Conservation (phyloP, 1,139 yeast species). For the Hyphopichia wangnamkhiaoensis region DNA sequence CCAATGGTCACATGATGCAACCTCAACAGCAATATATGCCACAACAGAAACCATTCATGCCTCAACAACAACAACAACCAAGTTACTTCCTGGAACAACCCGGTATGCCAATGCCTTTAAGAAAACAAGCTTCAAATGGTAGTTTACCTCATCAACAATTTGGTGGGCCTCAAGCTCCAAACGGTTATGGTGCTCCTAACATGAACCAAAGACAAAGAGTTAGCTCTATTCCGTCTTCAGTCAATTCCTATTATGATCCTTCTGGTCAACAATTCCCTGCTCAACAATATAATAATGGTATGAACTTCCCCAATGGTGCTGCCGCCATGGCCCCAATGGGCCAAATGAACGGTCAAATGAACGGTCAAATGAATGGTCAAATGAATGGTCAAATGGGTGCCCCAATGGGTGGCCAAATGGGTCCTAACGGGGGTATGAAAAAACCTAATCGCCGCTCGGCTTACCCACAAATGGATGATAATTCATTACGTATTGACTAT, state of each 20-base stretch:
- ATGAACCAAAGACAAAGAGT: conserved; percentile 14
- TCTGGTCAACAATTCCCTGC: conserved; percentile 1
- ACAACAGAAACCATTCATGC: conserved; percentile 16
- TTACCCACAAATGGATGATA: conserved; percentile 34
- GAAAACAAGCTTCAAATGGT: conserved; percentile 17
- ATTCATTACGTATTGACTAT: conserved; percentile 41
- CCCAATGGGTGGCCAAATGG: conserved; percentile 1
- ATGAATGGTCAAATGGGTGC: background rate
- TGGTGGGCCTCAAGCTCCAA: too few relatives aligned
- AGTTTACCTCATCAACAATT: conserved; percentile 15
- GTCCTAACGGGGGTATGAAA: conserved; percentile 18
- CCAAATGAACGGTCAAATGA: too few relatives aligned
- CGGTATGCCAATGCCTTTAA: conserved; percentile 28
- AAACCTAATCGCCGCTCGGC: conserved; percentile 38
- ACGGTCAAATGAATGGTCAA: too few relatives aligned
- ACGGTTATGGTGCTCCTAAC: conserved; percentile 1
- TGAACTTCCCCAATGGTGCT: too few relatives aligned
- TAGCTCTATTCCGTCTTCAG: conserved; percentile 16
- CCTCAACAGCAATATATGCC: conserved; percentile 7
- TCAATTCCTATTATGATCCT: conserved; percentile 11
- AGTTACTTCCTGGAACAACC: conserved; percentile 33
- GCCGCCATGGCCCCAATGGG: too few relatives aligned
- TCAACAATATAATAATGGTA: conserved; percentile 10
- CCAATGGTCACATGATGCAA: too few relatives aligned
- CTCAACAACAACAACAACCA: conserved; percentile 21